Conservation (phyloP, 2,329 filamentous ascomycete genomes). For the Fusarium multiceps region DNA sequence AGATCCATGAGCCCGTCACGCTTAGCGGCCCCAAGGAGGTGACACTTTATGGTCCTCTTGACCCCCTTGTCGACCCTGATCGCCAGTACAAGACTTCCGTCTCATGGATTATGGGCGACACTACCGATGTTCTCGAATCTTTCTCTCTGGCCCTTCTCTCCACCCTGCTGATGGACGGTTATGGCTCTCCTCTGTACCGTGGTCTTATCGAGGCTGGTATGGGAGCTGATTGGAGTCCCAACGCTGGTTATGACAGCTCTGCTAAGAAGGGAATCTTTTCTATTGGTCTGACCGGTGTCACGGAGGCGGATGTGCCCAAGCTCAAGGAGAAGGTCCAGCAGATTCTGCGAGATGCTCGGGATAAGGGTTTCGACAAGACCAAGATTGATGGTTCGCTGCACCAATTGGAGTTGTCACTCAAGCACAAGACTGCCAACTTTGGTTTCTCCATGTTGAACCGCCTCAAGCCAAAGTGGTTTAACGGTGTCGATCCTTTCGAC, state of each 20-base stretch:
- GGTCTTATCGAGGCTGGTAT: slow-evolving; percentile 89
- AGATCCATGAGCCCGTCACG: slow-evolving; percentile 80
- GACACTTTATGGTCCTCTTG: slow-evolving; percentile 81
- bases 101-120: slow-evolving; percentile 90
- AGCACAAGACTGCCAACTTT: slow-evolving; percentile 97
- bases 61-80: slow-evolving; percentile 85
- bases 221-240: slow-evolving; percentile 93
- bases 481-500: slow-evolving; percentile 91
- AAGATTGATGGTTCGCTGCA: slow-evolving; percentile 96
- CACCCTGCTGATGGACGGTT: slow-evolving; percentile 89
- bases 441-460: slow-evolving; percentile 91
- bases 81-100: slow-evolving; percentile 94
- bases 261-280: slow-evolving; percentile 86
- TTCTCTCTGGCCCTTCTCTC: slow-evolving; percentile 88
- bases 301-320: slow-evolving; percentile 79
- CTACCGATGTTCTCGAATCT: slow-evolving; percentile 83
- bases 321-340: slow-evolving; percentile 79
- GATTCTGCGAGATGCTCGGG: slow-evolving; percentile 75
- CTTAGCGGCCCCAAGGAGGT: slow-evolving; percentile 77
- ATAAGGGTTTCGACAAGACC: slow-evolving; percentile 84
- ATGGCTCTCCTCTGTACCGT: slow-evolving; percentile 92
- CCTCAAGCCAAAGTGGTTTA: slow-evolving; percentile 93
- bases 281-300: slow-evolving; percentile 90
- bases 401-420: slow-evolving; percentile 90
- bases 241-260: slow-evolving; percentile 88